Evolutionary conservation across 1,284 basidiomycete species (phyloP), one percentile per base, ranked within the genome.

Genomic region (Austroboletus novae-zelandiae): DNA sequence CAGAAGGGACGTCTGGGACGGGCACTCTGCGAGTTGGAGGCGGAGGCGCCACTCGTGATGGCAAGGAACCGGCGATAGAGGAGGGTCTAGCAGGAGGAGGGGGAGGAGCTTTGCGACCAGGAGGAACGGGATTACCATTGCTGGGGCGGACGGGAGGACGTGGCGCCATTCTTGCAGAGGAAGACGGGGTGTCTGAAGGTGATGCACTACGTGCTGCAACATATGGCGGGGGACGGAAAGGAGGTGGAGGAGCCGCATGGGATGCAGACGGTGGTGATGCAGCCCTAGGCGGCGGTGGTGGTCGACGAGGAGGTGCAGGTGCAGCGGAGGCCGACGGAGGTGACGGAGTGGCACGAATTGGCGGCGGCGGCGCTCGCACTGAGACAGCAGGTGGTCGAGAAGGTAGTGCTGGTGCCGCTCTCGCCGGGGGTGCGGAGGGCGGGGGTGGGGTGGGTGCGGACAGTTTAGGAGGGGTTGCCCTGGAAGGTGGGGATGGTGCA

Each of bases 251-350:
- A 11, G 66, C 64, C 23, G 63, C 55, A 4, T 63, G 66, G 35
- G 68, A 55, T 17, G 65, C 56, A 37, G 62, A 57, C 0, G 67
- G 63, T 34, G 71, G 62, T 36, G 73, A 68, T 11, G 61, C 64
- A 11, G 67, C 45, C 37, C 71, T 67, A 56, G 64, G 43, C 3
- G 61, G 61, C 8, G 68, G 68, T 20, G 68, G 58, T n/a, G 71
- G 65, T 51, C 71, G 70, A 55, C 72, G 61, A 20, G 75, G 76
- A 41, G 68, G 64, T 31, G 64, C 55, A 17, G 72, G 70, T 4
- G 65, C 60, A n/a, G 63, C 47, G 15, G 6, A 9, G 27, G 27
- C 18, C 32, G 60, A 29, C n/a, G 70, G 62, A 39, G 69, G 65
- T 15, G 63, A 60, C 8, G 71, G 65, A 55, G 70, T 57, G 6